A percentile compares a stretch with the other conserved stretches of the same genome.
These are phyloP conservation scores for Actinidia polygama DNA, from an alignment of 179 eudicot species.

Conservation along the genomic window DNA sequence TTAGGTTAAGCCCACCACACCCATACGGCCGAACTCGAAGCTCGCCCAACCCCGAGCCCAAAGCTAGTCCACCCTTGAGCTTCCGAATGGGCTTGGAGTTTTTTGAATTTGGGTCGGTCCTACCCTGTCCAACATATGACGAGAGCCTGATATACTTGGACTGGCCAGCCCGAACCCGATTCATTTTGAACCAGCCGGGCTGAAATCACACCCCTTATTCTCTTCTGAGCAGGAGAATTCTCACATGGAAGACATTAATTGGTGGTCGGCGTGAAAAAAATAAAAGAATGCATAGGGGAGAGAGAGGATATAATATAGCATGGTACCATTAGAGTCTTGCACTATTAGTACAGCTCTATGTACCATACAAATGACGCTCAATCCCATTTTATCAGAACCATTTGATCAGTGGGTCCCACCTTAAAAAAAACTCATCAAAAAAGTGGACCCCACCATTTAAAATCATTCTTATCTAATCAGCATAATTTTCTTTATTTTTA, in stretches of 20 bases:
- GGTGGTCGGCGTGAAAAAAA: conserved; percentile 20
- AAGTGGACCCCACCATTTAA: not conserved
- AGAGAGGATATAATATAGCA: not conserved
- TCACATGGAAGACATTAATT: conserved; percentile 16
- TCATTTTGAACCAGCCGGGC: too few species aligned
- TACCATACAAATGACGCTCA: conserved; percentile 18
- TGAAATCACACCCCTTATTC: too few species aligned
- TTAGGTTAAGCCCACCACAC: too few species aligned
- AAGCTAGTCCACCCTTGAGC: too few species aligned
- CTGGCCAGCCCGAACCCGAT: too few species aligned
- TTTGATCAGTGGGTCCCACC: conserved; percentile 16
- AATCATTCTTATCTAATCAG: not conserved
- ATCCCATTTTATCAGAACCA: conserved; percentile 24
- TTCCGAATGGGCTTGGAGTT: too few species aligned
- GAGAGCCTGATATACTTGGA: too few species aligned
- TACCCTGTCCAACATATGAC: too few species aligned
- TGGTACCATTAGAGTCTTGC: not conserved
- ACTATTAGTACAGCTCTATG: not conserved
- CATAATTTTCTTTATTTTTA: not conserved
- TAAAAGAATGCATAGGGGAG: conserved; percentile 13
- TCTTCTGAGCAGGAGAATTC: not conserved
- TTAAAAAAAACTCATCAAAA: not conserved
- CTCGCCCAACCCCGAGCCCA: too few species aligned
- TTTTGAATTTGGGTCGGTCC: too few species aligned
- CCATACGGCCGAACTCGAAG: too few species aligned